Base-by-base conservation (phyloP, 345 rosid species). In the Ceriops decandra region DNA sequence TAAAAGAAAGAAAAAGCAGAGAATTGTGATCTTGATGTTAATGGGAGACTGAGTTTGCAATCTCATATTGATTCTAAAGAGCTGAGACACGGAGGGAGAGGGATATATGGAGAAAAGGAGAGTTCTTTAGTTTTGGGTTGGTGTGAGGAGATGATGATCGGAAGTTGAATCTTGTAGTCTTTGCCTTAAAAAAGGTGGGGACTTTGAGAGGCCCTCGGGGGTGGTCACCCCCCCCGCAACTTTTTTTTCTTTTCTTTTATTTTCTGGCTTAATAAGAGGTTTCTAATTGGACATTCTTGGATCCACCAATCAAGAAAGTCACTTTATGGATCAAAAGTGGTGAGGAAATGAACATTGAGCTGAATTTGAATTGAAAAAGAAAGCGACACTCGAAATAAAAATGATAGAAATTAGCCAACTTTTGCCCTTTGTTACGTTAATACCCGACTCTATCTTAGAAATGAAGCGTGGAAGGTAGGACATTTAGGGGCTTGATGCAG, bases 1-100 rank as follows among this genome's bases (percentile, higher is more conserved):
- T 72, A 72, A 60, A 51, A 86, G 78, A 72, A 82, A 71, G 72
- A 81, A 80, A 66, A 68, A 66, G 69, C 62, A 52, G 59, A 80
- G 63, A 68, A 81, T 42, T 52, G 74, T 60, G 47, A 38, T 9
- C 84, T 81, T 86, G 67, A 73, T 38, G 81, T 74, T 79, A 22
- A 75, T 26, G 38, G 82, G 52, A 52, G 69, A 73, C 17, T 62
- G 82, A 52, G 77, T 36, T 57, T 80, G 80, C 69, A 78, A 65
- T 47, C 76, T 77, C 82, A 75, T 77, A 16, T 20, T 60, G 31
- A 16, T 49, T 58, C 19, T 58, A 30, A 21, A 7, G 35, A 2
- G 10, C 0, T 5, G 24, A 47, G 11, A 28, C 47, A 64, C 66
- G 32, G 3, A 7, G 52, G 27, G 21, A 51, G 24, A 31, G 47